Conservation (phyloP, 2,329 filamentous ascomycete genomes). For the Colletotrichum siamense region DNA sequence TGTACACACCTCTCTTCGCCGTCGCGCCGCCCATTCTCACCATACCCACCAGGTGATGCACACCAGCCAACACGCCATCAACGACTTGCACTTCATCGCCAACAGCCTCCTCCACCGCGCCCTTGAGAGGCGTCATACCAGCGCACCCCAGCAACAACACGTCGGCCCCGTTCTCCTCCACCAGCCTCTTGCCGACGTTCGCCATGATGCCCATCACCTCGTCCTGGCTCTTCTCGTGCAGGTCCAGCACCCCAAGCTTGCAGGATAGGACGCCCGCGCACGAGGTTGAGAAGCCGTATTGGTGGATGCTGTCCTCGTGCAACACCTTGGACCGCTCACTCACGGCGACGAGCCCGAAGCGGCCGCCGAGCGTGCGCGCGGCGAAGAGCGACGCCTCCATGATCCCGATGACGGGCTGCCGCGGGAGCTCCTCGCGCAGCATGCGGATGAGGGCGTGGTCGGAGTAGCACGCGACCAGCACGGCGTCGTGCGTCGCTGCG, state of each 20-base stretch:
- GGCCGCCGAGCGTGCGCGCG: slow-evolving; percentile 1
- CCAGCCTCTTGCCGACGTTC: neutral
- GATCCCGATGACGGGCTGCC: slow-evolving; percentile 73
- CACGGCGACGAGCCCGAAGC: slow-evolving; percentile 6
- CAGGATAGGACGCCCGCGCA: slow-evolving; percentile 9
- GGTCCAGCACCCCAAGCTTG: slow-evolving; percentile 4
- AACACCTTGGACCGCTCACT: slow-evolving; percentile 3
- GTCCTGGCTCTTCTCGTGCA: slow-evolving; percentile 16
- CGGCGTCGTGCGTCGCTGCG: slow-evolving; percentile 41
- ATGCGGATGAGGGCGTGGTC: slow-evolving; percentile 14
- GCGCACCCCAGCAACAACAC: slow-evolving; percentile 9
- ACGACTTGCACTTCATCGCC: slow-evolving; percentile 7
- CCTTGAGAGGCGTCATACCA: slow-evolving; percentile 13
- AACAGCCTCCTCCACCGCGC: slow-evolving; percentile 7
- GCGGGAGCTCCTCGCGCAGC: slow-evolving; percentile 13
- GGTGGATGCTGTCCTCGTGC: slow-evolving; percentile 20
- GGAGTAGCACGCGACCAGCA: slow-evolving; percentile 14
- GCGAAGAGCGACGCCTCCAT: slow-evolving; percentile 69
- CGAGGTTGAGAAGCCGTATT: slow-evolving; percentile 7
- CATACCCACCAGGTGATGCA: slow-evolving; percentile 8
- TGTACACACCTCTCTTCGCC: slow-evolving; percentile 7
- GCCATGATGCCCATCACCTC: slow-evolving; percentile 15
- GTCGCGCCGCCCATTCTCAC: slow-evolving; percentile 12
- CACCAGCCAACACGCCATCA: slow-evolving; percentile 8
- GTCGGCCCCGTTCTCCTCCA: slow-evolving; percentile 5